Percentiles rank a stretch among this genome's conserved stretches.
These are phyloP conservation scores for Lecanoromycetidae sp. DNA, from an alignment of 2,329 filamentous ascomycete genomes.

Conservation along the genomic window DNA sequence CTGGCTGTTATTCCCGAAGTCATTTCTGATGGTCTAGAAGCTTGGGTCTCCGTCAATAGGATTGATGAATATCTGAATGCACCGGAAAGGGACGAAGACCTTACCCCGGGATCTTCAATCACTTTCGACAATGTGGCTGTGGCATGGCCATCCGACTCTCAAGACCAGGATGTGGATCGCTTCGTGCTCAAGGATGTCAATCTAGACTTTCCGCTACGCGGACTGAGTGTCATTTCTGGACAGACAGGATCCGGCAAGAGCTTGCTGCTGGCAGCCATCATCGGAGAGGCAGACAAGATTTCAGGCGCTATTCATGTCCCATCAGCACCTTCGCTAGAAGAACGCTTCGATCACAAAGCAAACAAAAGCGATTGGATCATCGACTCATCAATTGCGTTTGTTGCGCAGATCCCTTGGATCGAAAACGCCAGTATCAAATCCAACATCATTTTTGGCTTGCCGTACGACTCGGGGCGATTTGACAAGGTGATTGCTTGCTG, in stretches of 20 bases:
- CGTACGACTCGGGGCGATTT: slow-evolving; percentile 57
- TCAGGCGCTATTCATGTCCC: slow-evolving; percentile 46
- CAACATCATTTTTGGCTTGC: slow-evolving; percentile 68
- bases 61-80: slow-evolving; percentile 60
- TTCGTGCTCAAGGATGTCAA: slow-evolving; percentile 56
- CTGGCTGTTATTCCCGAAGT: slow-evolving; percentile 61
- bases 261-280: slow-evolving; percentile 57
- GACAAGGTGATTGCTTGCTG: slow-evolving; percentile 58
- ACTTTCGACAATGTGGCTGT: slow-evolving; percentile 56
- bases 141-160: slow-evolving; percentile 58
- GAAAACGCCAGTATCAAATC: slow-evolving; percentile 68
- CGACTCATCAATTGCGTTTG: slow-evolving; percentile 57
- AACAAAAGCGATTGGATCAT: slow-evolving; percentile 55
- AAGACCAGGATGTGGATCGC: slow-evolving; percentile 43
- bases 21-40: slow-evolving; percentile 57
- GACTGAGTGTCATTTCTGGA: slow-evolving; percentile 63
- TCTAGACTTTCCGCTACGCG: slow-evolving; percentile 53
- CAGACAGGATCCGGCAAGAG: slow-evolving; percentile 71
- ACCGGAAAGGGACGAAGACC: slow-evolving; percentile 48
- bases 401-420: slow-evolving; percentile 73
- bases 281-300: slow-evolving; percentile 63
- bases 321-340: slow-evolving; percentile 35
- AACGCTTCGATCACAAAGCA: slow-evolving; percentile 52
- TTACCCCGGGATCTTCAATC: slow-evolving; percentile 46
- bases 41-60: slow-evolving; percentile 58